Evolutionary conservation across 768 basidiomycete genomes (phyloP).

Genomic region (Mycena belliarum): DNA sequence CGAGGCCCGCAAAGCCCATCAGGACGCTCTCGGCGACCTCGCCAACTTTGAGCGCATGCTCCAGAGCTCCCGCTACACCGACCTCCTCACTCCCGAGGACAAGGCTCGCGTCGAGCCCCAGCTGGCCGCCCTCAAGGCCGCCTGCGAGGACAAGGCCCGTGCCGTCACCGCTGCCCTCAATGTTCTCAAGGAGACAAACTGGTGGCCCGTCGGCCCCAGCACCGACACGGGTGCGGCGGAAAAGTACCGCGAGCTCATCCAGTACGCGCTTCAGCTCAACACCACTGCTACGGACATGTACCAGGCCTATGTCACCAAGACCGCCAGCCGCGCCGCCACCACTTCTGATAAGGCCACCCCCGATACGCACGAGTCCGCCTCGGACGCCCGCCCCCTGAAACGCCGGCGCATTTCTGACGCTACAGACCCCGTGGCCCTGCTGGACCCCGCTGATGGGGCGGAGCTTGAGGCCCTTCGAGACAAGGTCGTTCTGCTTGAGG

Average conservation of each 20-base stretch:
- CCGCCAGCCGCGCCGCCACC: background rate
- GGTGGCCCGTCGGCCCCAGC: constrained; percentile 30
- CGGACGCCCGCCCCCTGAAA: constrained; percentile 31
- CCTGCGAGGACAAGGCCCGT: constrained; percentile 24
- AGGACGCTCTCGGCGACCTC: background rate
- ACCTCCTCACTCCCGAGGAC: constrained; percentile 18
- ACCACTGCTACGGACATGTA: constrained; percentile 26
- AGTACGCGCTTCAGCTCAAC: constrained; percentile 25
- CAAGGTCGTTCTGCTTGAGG: constrained; percentile 25
- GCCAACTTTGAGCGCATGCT: constrained; percentile 15
- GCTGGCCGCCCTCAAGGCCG: constrained; percentile 22
- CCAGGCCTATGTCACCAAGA: constrained; percentile 20
- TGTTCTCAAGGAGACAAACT: constrained; percentile 26
- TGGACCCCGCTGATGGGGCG: constrained; percentile 23
- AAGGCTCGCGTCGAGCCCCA: constrained; percentile 16
- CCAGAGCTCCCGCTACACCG: constrained; percentile 10
- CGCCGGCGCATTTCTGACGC: constrained; percentile 29
- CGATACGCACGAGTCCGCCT: background rate
- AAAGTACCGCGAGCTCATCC: constrained; percentile 24
- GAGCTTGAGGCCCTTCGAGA: constrained; percentile 23
- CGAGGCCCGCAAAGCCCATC: constrained; percentile 6
- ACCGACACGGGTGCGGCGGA: constrained; percentile 23
- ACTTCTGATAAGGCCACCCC: constrained; percentile 7
- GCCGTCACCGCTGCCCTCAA: constrained; percentile 18
- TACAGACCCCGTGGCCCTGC: constrained; percentile 1